Evolutionary conservation across 768 basidiomycete species (phyloP).

Genomic region (Lepiota brunneoincarnata): DNA sequence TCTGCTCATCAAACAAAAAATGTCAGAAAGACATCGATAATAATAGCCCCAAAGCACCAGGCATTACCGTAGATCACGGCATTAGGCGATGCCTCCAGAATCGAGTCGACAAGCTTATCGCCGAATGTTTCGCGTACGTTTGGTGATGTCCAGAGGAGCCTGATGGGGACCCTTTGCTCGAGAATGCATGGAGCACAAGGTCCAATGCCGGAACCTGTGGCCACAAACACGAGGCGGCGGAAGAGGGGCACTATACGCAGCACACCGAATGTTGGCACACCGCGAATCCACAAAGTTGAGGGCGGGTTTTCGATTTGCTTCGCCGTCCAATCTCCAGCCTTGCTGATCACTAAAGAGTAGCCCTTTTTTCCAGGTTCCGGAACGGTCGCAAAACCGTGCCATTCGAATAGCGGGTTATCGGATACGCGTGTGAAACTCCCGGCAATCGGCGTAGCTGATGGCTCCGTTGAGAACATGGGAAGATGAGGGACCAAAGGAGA

Average conservation of each 20-base stretch:
- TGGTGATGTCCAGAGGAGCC: slow-evolving; percentile 62
- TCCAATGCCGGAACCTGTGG: slow-evolving; percentile 58
- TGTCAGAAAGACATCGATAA: background rate
- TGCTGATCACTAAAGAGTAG: slow-evolving; percentile 55
- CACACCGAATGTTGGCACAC: slow-evolving; percentile 54
- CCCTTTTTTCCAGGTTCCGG: slow-evolving; percentile 45
- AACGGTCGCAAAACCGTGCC: slow-evolving; percentile 59
- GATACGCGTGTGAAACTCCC: slow-evolving; percentile 46
- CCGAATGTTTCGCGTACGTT: slow-evolving; percentile 62
- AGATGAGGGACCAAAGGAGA: background rate
- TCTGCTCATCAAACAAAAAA: slow-evolving; percentile 23
- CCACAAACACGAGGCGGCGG: slow-evolving; percentile 53
- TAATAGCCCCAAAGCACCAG: background rate
- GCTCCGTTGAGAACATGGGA: background rate
- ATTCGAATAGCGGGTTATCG: slow-evolving; percentile 49
- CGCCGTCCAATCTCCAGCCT: slow-evolving; percentile 59
- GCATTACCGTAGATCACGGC: slow-evolving; percentile 52
- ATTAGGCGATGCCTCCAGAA: slow-evolving; percentile 50
- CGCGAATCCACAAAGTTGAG: slow-evolving; percentile 54
- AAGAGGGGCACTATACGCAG: slow-evolving; percentile 54
- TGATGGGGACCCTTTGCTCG: slow-evolving; percentile 47
- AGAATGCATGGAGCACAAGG: slow-evolving; percentile 58
- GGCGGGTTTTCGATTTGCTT: slow-evolving; percentile 54
- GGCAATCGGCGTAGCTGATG: slow-evolving; percentile 39
- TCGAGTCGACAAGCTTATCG: slow-evolving; percentile 53